Conservation (phyloP, 345 rosid genomes). For the Nasturtium officinale region DNA sequence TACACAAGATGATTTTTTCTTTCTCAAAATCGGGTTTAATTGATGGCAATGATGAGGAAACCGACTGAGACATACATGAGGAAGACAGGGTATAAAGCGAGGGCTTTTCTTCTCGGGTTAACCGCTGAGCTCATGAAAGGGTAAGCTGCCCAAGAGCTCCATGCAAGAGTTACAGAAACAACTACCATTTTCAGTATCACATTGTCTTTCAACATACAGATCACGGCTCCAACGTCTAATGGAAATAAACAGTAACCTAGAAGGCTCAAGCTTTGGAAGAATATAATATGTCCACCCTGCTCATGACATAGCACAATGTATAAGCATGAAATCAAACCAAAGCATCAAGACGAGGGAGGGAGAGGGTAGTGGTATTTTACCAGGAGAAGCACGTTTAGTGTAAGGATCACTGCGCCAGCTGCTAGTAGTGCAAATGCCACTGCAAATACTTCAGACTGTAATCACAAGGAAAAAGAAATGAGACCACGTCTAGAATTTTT, state of each 20-base stretch:
- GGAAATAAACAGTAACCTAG: constrained; percentile 86
- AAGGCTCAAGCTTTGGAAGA: constrained; percentile 85
- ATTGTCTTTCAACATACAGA: constrained; percentile 78
- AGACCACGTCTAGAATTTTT: neutral
- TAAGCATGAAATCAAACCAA: neutral
- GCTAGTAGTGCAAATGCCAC: constrained; percentile 97
- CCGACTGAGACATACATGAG: constrained; percentile 94
- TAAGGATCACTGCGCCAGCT: constrained; percentile 90
- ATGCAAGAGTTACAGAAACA: constrained; percentile 70
- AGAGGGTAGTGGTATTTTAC: constrained; percentile 43
- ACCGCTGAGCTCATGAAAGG: constrained; percentile 95
- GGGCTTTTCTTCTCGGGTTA: constrained; percentile 82
- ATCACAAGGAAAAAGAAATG: neutral
- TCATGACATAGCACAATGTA: neutral
- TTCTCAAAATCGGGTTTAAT: constrained; percentile 33
- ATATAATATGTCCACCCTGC: constrained; percentile 91
- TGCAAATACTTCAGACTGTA: constrained; percentile 91
- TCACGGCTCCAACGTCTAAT: constrained; percentile 76
- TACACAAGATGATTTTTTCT: neutral
- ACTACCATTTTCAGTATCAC: constrained; percentile 69
- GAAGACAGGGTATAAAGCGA: constrained; percentile 79
- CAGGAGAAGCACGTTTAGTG: constrained; percentile 87
- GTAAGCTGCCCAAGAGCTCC: constrained; percentile 98
- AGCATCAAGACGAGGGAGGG: neutral
- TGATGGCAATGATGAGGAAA: constrained; percentile 85